These are phyloP conservation scores for Vigna unguiculata DNA, from an alignment of 306 rosid genomes.

Conservation along the genomic window DNA sequence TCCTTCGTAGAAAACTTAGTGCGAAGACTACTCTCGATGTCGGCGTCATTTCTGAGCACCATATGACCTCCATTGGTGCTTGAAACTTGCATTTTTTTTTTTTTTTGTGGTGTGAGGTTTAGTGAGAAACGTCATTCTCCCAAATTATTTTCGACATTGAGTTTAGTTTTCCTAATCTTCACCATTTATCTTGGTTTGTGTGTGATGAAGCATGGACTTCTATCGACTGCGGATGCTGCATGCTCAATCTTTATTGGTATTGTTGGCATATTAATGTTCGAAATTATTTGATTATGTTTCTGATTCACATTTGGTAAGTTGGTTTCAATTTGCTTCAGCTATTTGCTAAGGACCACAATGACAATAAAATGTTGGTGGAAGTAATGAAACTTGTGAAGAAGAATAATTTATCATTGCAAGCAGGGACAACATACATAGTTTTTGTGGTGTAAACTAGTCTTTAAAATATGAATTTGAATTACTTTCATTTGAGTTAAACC, in stretches of 20 bases:
- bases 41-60: too few relatives aligned
- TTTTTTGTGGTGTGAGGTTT: too few relatives aligned
- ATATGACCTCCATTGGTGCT: too few relatives aligned
- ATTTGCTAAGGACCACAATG: conserved; percentile 71
- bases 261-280: conserved; percentile 36
- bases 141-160: too few relatives aligned
- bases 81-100: too few relatives aligned
- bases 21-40: too few relatives aligned
- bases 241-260: conserved; percentile 89
- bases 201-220: too few relatives aligned
- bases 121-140: too few relatives aligned
- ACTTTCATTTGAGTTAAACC: conserved; percentile 11
- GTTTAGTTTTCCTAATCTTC: too few relatives aligned
- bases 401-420: conserved; percentile 81
- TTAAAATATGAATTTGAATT: conserved; percentile 29
- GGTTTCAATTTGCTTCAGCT: conserved; percentile 53
- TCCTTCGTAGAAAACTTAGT: too few relatives aligned
- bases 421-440: conserved; percentile 95
- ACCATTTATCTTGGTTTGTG: too few relatives aligned
- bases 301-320: conserved; percentile 40
- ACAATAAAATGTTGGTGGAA: conserved; percentile 73
- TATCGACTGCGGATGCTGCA: conserved; percentile 67
- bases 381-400: conserved; percentile 74
- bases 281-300: conserved; percentile 32
- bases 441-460: conserved; percentile 35